Conservation (phyloP, 768 basidiomycete genomes). For the Podaxis sp. region DNA sequence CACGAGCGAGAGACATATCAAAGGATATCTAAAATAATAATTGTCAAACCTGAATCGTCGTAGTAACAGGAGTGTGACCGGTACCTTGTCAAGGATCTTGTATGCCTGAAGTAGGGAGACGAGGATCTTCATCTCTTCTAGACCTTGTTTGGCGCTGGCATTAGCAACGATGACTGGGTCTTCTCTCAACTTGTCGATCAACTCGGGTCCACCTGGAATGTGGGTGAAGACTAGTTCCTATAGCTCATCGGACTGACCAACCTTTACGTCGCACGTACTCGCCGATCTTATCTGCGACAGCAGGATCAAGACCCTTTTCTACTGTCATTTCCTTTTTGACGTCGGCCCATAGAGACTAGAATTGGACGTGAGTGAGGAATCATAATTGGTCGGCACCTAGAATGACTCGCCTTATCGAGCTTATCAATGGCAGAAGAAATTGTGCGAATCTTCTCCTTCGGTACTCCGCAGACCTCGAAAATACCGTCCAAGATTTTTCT, state of each 20-base stretch:
- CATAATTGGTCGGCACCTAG: background rate
- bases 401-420: constrained; percentile 77
- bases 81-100: constrained; percentile 71
- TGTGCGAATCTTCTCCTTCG: constrained; percentile 78
- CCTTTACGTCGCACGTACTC: constrained; percentile 97
- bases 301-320: constrained; percentile 83
- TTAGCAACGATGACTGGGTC: constrained; percentile 68
- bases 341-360: constrained; percentile 79
- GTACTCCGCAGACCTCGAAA: constrained; percentile 95
- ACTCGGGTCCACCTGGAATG: constrained; percentile 63
- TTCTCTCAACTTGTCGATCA: constrained; percentile 65
- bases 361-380: background rate
- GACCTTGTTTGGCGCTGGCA: constrained; percentile 70
- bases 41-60: background rate
- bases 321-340: constrained; percentile 96
- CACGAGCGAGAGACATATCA: constrained; percentile 95
- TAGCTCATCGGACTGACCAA: constrained; percentile 20
- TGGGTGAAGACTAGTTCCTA: background rate
- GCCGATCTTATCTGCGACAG: constrained; percentile 89
- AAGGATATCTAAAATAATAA: constrained; percentile 71
- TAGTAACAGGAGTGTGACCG: constrained; percentile 8
- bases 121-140: constrained; percentile 81
- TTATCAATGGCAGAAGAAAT: constrained; percentile 99
- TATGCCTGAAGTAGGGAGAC: constrained; percentile 83
- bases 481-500: constrained; percentile 96